These are phyloP conservation scores for Lepidium africanum DNA, from an alignment of 345 rosid species.

Conservation along the genomic window DNA sequence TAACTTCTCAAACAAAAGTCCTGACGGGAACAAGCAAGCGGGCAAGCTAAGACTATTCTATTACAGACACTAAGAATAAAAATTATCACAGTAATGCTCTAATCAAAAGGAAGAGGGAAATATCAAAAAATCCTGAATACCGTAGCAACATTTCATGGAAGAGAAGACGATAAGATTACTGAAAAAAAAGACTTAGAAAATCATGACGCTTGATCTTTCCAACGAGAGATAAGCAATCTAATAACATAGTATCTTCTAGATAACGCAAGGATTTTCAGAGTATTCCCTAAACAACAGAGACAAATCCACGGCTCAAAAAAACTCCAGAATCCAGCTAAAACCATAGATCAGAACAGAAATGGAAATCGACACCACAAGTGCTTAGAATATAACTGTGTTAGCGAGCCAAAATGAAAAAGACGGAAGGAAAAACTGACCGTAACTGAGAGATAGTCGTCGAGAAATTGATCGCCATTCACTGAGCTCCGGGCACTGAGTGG, in stretches of 20 bases:
- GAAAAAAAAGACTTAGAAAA: background rate
- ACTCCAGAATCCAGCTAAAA: background rate
- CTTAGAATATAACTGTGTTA: background rate
- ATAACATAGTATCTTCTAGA: background rate
- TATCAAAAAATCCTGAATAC: background rate
- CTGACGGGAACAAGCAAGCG: background rate
- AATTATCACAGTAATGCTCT: background rate
- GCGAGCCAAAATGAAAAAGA: background rate
- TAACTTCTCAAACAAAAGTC: background rate
- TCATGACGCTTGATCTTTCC: background rate
- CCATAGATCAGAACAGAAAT: background rate
- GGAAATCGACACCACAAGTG: background rate
- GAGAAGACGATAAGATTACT: no score
- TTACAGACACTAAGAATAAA: background rate
- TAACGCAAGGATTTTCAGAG: background rate
- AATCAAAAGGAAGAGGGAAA: background rate
- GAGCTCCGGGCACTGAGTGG: background rate
- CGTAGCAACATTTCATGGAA: background rate
- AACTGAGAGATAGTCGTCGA: background rate
- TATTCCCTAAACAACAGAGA: background rate
- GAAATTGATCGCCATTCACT: background rate
- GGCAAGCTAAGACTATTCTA: background rate
- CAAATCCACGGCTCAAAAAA: background rate
- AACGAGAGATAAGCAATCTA: background rate
- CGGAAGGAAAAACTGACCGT: background rate